phyloP scores from a whole-genome alignment of 225 moss, liverwort and hornwort genomes.

The Rhytidiadelphus loreus region DNA sequence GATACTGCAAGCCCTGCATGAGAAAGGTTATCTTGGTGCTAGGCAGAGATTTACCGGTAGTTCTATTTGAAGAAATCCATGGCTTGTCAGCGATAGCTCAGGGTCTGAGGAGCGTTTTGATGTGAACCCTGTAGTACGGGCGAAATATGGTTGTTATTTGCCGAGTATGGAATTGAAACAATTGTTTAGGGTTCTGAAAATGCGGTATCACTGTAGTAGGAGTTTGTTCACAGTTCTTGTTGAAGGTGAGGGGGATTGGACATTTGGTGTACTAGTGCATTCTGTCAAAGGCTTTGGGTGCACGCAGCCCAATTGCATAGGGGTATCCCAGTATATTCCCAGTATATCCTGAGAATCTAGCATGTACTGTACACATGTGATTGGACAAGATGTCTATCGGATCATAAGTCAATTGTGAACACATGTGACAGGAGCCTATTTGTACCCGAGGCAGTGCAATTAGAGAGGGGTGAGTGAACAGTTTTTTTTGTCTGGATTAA shows the following conservation, averaged over 20 bases:
- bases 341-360: not conserved
- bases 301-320: not conserved
- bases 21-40: not conserved
- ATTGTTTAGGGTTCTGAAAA: not conserved
- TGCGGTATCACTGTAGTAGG: not conserved
- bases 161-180: not conserved
- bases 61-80: not conserved
- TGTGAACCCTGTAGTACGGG: not conserved
- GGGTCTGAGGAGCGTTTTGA: not conserved
- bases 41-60: not conserved
- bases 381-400: not conserved
- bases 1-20: not conserved
- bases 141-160: not conserved
- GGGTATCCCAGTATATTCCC: not conserved
- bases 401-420: not conserved
- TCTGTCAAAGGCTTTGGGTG: not conserved
- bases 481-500: not conserved
- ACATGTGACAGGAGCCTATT: not conserved
- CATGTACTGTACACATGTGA: not conserved
- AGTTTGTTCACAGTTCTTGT: not conserved
- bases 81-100: not conserved
- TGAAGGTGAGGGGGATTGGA: not conserved
- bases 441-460: not conserved
- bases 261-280: not conserved
- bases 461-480: not conserved